phyloP scores from a whole-genome alignment of 805 yeast genomes.

The Candida argentea region DNA sequence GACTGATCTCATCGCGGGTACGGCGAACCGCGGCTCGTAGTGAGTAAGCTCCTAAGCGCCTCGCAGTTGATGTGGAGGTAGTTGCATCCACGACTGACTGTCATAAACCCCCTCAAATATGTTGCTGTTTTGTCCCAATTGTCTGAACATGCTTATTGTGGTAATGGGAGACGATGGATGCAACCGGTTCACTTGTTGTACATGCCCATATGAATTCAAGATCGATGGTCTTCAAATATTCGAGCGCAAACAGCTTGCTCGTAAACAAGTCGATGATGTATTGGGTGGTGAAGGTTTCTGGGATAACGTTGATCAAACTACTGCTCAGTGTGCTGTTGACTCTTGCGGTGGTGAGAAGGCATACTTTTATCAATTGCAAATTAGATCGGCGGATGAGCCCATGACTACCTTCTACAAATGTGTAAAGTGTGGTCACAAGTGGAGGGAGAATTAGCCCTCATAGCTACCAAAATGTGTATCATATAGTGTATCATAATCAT shows the following conservation, averaged over 20 bases:
- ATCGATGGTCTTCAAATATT: slow-evolving; percentile 74
- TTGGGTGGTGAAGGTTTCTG: slow-evolving; percentile 96
- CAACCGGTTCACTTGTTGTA: slow-evolving; percentile 74
- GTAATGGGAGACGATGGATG: slow-evolving; percentile 44
- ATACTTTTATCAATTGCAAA: slow-evolving; percentile 92
- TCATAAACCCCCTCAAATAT: too few relatives aligned
- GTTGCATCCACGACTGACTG: too few relatives aligned
- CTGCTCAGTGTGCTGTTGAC: slow-evolving; percentile 85
- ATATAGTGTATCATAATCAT: background rate
- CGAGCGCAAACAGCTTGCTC: slow-evolving; percentile 71
- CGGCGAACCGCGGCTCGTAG: too few relatives aligned
- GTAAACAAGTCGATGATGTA: slow-evolving; percentile 93
- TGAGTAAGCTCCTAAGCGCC: too few relatives aligned
- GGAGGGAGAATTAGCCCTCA: slow-evolving; percentile 75
- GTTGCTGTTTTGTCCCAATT: slow-evolving; percentile 93
- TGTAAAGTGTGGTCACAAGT: slow-evolving; percentile 84
- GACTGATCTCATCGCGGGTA: too few relatives aligned
- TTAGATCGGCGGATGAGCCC: slow-evolving; percentile 97
- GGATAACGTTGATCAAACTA: slow-evolving; percentile 97
- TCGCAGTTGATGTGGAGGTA: too few relatives aligned
- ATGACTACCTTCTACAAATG: slow-evolving; percentile 98
- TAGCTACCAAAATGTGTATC: background rate
- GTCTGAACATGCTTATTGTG: slow-evolving; percentile 81
- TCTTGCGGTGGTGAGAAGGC: slow-evolving; percentile 84
- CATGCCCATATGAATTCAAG: slow-evolving; percentile 93